Evolutionary conservation across 106 monocot species (phyloP).

Genomic region (Apostasia shenzhenica): DNA sequence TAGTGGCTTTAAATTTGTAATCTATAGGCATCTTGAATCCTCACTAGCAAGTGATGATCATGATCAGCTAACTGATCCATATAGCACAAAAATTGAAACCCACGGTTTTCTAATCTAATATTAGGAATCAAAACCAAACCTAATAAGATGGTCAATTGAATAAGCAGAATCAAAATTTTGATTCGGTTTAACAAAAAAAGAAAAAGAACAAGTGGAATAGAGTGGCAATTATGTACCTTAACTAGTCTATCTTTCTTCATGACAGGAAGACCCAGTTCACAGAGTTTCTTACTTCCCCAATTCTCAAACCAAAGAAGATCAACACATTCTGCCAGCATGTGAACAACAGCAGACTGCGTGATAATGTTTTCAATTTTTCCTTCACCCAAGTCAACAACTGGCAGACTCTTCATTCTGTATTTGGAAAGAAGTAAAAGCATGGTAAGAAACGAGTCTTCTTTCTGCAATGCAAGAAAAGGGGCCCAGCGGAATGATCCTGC

Average conservation of each 20-base stretch:
- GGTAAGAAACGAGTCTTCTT: constrained; percentile 74
- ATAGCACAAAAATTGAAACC: no score
- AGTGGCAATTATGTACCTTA: constrained; percentile 43
- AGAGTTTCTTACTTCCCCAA: constrained; percentile 78
- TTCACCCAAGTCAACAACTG: constrained; percentile 84
- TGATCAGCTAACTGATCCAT: no score
- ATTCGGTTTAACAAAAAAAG: no score
- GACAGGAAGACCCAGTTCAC: constrained; percentile 70
- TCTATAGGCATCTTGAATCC: no score
- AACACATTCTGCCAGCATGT: constrained; percentile 95
- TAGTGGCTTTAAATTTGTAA: no score
- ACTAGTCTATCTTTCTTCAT: constrained; percentile 57
- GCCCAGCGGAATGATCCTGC: constrained; percentile 95
- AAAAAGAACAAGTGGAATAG: background rate
- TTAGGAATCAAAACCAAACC: no score
- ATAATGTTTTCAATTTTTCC: constrained; percentile 87
- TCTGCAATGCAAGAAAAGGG: constrained; percentile 95
- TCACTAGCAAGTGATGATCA: no score
- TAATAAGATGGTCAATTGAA: no score
- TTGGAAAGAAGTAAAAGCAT: constrained; percentile 90
- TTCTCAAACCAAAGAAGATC: constrained; percentile 90
- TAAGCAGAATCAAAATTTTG: no score
- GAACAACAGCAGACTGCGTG: constrained; percentile 85
- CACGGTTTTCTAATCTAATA: no score
- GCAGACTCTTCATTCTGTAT: constrained; percentile 95